Conservation (phyloP, 805 yeast genomes). For the Lipomyces mesembrius region DNA sequence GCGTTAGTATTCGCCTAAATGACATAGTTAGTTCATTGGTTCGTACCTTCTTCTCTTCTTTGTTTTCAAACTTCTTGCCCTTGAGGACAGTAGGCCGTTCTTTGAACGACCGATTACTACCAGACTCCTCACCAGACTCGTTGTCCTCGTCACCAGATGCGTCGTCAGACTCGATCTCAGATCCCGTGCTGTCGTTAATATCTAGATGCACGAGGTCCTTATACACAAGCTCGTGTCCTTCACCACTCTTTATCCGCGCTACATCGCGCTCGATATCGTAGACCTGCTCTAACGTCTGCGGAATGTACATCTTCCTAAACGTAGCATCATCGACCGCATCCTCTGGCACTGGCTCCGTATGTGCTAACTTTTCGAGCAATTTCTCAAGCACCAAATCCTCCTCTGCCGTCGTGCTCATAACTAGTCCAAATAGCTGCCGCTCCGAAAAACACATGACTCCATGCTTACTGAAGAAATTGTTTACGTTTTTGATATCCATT, state of each 20-base stretch:
- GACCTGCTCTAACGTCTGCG: constrained; percentile 59
- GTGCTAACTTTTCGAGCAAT: constrained; percentile 46
- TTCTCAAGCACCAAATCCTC: constrained; percentile 44
- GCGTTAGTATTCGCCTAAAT: constrained; percentile 5
- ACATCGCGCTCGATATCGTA: constrained; percentile 77
- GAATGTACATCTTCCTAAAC: constrained; percentile 82
- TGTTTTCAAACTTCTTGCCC: constrained; percentile 80
- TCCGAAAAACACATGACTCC: constrained; percentile 81
- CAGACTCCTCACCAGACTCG: constrained; percentile 45
- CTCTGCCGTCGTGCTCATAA: constrained; percentile 52
- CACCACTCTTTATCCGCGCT: constrained; percentile 59
- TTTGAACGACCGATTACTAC: constrained; percentile 48
- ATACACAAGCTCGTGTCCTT: constrained; percentile 73
- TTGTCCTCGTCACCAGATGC: constrained; percentile 46
- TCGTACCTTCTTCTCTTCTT: constrained; percentile 65
- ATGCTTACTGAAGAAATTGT: constrained; percentile 79
- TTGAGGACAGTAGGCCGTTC: constrained; percentile 49
- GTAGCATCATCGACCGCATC: constrained; percentile 74
- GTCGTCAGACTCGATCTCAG: constrained; percentile 35
- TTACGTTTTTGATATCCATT: constrained; percentile 96
- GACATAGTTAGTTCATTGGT: too few relatives aligned
- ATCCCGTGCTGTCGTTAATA: background rate
- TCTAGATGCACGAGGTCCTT: constrained; percentile 42
- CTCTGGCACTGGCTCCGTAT: constrained; percentile 36
- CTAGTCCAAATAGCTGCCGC: constrained; percentile 76